These are phyloP conservation scores for Raphanus sativus DNA, from an alignment of 345 rosid genomes.

Conservation along the genomic window DNA sequence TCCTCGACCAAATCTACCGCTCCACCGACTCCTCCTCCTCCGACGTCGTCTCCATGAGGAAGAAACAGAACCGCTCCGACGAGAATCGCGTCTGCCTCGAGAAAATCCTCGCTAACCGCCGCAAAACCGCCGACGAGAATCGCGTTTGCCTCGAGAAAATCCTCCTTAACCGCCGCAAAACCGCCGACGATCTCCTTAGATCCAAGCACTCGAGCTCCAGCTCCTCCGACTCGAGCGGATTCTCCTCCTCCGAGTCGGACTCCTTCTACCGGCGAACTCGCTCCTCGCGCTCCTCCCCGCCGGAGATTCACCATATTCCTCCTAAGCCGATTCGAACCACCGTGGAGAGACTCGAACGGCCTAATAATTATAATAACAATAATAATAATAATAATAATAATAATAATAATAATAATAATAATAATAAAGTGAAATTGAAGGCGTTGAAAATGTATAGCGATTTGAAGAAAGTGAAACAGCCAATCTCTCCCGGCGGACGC, in stretches of 20 bases:
- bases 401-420: not conserved
- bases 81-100: conserved; percentile 14
- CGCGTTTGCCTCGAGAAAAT: not conserved
- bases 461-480: conserved; percentile 82
- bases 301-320: conserved; percentile 1
- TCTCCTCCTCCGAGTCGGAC: conserved; percentile 78
- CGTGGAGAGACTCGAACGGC: conserved; percentile 27
- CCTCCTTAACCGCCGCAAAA: conserved; percentile 38
- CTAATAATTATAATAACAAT: not conserved
- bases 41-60: conserved; percentile 29
- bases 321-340: conserved; percentile 63
- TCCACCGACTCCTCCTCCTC: conserved; percentile 57
- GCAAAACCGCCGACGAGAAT: conserved; percentile 37
- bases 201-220: conserved; percentile 56
- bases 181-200: conserved; percentile 39
- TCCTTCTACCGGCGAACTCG: conserved; percentile 37
- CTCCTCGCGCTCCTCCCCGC: conserved; percentile 19
- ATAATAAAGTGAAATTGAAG: conserved; percentile 56
- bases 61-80: not conserved
- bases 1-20: conserved; percentile 67
- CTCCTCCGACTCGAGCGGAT: conserved; percentile 78
- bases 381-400: not conserved
- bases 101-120: conserved; percentile 39
- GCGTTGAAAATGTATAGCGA: conserved; percentile 79
- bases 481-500: conserved; percentile 85